Evolutionary conservation across 2,329 filamentous ascomycete species (phyloP).

Genomic region (Penicillium sp.): DNA sequence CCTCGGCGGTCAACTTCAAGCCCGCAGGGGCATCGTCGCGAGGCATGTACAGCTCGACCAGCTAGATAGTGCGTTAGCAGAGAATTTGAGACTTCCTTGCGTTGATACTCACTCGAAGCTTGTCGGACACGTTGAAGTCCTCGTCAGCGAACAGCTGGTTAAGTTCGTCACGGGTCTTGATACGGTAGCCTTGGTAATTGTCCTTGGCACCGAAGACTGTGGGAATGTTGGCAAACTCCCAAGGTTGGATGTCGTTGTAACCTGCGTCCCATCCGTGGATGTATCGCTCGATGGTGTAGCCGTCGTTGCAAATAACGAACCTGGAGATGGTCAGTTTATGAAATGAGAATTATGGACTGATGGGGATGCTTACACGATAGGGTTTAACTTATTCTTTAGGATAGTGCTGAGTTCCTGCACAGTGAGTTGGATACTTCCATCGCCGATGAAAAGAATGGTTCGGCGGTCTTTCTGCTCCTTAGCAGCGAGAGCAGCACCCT

Average conservation of each 20-base stretch:
- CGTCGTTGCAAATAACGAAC: conserved; percentile 83
- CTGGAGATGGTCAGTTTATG: conserved; percentile 38
- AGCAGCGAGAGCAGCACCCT: conserved; percentile 71
- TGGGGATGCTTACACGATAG: conserved; percentile 64
- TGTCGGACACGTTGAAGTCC: conserved; percentile 58
- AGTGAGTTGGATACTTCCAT: conserved; percentile 83
- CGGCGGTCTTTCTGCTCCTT: conserved; percentile 64
- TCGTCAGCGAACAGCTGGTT: conserved; percentile 63
- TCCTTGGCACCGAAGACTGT: conserved; percentile 65
- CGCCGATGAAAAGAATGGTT: conserved; percentile 83
- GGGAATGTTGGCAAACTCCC: conserved; percentile 70
- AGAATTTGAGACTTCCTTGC: neutral
- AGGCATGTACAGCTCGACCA: conserved; percentile 81
- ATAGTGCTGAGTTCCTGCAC: conserved; percentile 83
- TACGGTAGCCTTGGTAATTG: conserved; percentile 61
- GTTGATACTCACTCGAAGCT: conserved; percentile 40
- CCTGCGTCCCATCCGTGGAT: conserved; percentile 78
- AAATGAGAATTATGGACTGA: neutral
- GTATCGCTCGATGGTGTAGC: conserved; percentile 84
- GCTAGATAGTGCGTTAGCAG: conserved; percentile 51
- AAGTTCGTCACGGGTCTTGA: conserved; percentile 69
- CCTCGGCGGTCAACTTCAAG: conserved; percentile 68
- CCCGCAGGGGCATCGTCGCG: conserved; percentile 73
- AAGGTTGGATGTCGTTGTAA: conserved; percentile 79
- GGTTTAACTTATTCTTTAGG: conserved; percentile 69